Conservation (phyloP, 106 monocot species). For the Hemerocallis citrina region DNA sequence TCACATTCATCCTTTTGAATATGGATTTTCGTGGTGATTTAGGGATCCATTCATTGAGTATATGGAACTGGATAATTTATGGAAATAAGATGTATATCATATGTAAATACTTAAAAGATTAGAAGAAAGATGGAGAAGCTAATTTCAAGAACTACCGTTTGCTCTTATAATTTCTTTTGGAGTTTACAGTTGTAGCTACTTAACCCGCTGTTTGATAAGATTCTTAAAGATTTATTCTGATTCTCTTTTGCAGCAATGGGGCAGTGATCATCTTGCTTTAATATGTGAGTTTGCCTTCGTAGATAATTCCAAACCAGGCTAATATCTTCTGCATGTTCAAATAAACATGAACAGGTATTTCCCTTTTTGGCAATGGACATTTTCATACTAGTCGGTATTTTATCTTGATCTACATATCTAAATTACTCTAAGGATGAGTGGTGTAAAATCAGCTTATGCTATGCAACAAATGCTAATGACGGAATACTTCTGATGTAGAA, state of each 20-base stretch:
- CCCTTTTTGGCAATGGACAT: background rate
- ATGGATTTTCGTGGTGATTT: too few species aligned
- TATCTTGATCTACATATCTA: background rate
- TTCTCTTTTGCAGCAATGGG: constrained; percentile 44
- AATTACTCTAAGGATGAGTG: too few species aligned
- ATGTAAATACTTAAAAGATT: background rate
- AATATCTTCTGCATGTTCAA: background rate
- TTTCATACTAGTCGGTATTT: too few species aligned
- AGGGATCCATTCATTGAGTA: background rate
- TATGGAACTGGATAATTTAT: background rate
- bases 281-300: constrained; percentile 53
- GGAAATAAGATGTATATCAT: background rate
- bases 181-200: background rate
- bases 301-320: constrained; percentile 4
- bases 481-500: too few species aligned
- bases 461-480: background rate
- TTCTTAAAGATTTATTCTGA: background rate
- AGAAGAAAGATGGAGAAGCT: too few species aligned
- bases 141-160: too few species aligned
- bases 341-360: background rate
- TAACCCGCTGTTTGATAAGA: background rate
- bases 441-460: background rate
- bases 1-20: too few species aligned
- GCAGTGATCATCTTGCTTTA: constrained; percentile 57
- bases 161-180: too few species aligned